Percentiles rank a stretch among this genome's conserved stretches.
phyloP scores from a whole-genome alignment of 2,329 filamentous ascomycete species.

The Sporothrix pallida region DNA sequence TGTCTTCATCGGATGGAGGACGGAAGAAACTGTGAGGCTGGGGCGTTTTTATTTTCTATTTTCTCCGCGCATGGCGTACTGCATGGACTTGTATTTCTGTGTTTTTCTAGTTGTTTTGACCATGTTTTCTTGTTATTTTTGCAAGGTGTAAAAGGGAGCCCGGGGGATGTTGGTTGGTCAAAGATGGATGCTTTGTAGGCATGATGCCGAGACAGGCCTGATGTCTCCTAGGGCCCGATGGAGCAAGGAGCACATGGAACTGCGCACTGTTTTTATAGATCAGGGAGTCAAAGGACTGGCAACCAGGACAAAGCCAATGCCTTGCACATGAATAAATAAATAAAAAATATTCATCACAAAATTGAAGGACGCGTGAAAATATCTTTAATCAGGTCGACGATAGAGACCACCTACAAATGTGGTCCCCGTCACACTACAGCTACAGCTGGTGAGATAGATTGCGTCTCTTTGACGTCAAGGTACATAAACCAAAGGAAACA shows the following conservation, averaged over 20 bases:
- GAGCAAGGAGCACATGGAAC: not conserved
- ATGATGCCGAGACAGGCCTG: too few species aligned
- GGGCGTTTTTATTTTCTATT: not conserved
- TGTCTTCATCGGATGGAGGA: not conserved
- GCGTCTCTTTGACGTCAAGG: too few species aligned
- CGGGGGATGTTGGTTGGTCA: too few species aligned
- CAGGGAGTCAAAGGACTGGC: not conserved
- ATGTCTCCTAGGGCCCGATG: too few species aligned
- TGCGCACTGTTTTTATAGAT: not conserved
- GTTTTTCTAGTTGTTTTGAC: not conserved
- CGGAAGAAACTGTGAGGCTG: not conserved
- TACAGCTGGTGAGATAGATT: too few species aligned
- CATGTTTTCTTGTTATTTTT: not conserved
- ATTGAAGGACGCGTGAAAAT: not conserved
- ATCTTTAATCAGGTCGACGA: too few species aligned
- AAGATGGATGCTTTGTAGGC: too few species aligned
- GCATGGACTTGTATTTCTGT: not conserved
- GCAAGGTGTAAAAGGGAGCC: not conserved
- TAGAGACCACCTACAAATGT: too few species aligned
- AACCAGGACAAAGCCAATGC: too few species aligned
- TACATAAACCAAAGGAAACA: too few species aligned
- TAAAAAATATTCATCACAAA: not conserved
- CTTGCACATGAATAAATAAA: not conserved
- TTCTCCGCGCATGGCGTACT: not conserved
- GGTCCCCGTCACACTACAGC: too few species aligned